phyloP scores from a whole-genome alignment of 2,329 filamentous ascomycete species.

The Aspergillus sp. region DNA sequence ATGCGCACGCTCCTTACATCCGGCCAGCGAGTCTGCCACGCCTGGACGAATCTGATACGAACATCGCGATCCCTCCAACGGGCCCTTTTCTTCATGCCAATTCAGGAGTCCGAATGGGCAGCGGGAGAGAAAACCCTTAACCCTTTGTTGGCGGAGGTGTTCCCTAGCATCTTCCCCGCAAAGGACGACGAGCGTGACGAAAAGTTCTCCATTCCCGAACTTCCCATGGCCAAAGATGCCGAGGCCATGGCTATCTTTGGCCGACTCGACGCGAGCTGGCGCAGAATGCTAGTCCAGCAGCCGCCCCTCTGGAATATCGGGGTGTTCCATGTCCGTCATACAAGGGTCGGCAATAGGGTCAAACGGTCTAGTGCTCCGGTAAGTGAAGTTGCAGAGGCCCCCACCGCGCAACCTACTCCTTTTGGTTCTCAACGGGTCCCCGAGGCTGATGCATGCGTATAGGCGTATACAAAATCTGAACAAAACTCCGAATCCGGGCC shows the following conservation, averaged over 20 bases:
- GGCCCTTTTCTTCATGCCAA: neutral
- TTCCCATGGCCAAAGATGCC: neutral
- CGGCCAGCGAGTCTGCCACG: neutral
- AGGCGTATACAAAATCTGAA: no score
- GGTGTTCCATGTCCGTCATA: neutral
- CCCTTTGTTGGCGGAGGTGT: neutral
- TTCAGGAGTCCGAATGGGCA: neutral
- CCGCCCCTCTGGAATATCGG: neutral
- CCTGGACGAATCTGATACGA: neutral
- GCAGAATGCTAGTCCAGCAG: neutral
- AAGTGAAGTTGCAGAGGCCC: neutral
- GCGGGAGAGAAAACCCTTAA: neutral
- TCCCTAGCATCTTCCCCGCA: neutral
- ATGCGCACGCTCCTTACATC: neutral
- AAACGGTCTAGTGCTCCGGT: neutral
- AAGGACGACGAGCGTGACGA: no score
- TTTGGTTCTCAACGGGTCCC: no score
- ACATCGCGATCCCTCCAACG: neutral
- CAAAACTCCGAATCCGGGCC: no score
- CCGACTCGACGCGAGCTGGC: neutral
- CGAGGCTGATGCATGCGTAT: no score
- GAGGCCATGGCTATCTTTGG: neutral
- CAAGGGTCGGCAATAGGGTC: neutral
- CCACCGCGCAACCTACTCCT: no score
- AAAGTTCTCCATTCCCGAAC: neutral